phyloP scores from a whole-genome alignment of 75 land plant genomes.

The Cryptomeria japonica region DNA sequence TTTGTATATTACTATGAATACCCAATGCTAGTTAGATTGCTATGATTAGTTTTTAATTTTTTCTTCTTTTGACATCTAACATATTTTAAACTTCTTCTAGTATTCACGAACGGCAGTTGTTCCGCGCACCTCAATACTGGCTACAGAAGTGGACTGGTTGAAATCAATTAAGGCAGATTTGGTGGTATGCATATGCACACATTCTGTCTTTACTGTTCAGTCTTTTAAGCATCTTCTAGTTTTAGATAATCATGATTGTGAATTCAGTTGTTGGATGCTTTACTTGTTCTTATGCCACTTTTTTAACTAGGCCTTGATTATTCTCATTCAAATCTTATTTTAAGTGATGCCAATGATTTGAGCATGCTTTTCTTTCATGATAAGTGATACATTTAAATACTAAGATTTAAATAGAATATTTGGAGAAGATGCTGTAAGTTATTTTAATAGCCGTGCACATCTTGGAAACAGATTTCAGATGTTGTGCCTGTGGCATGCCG shows the following conservation, averaged over 20 bases:
- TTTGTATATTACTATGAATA: not conserved
- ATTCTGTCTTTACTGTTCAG: not conserved
- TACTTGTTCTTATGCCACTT: too few relatives aligned
- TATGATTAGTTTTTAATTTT: not conserved
- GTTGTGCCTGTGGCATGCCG: constrained; percentile 98
- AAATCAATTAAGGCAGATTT: constrained; percentile 88
- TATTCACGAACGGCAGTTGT: constrained; percentile 88
- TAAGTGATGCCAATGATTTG: too few relatives aligned
- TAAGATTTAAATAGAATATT: too few relatives aligned
- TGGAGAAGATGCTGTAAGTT: too few relatives aligned
- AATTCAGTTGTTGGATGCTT: too few relatives aligned
- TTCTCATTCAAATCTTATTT: too few relatives aligned
- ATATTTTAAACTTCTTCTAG: constrained; percentile 28
- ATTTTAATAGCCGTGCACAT: not conserved
- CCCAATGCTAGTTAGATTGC: too few relatives aligned
- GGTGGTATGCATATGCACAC: constrained; percentile 58
- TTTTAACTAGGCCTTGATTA: too few relatives aligned
- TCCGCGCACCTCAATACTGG: constrained; percentile 83
- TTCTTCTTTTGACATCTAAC: not conserved
- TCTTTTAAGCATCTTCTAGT: not conserved
- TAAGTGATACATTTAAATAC: too few relatives aligned
- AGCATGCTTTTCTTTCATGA: too few relatives aligned
- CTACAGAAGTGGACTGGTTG: constrained; percentile 87
- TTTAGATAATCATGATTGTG: too few relatives aligned
- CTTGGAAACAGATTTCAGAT: constrained; percentile 73